These are phyloP conservation scores for Brasilioporus rufonigricans DNA, from an alignment of 768 basidiomycete genomes.

Conservation along the genomic window DNA sequence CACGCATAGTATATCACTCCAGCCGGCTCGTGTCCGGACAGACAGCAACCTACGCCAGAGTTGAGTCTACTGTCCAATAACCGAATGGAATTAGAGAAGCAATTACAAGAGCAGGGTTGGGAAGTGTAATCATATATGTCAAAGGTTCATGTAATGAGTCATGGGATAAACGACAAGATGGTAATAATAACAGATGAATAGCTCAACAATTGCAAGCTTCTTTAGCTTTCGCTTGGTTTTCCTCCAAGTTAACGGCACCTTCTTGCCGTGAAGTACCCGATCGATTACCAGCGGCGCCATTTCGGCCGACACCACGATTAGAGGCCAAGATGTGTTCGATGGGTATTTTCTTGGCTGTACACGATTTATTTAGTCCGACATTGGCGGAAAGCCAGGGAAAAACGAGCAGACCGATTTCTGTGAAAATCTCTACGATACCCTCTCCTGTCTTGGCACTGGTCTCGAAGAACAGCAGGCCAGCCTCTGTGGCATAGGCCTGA, in stretches of 20 bases:
- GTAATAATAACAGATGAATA: slow-evolving; percentile 15
- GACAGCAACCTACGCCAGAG: background rate
- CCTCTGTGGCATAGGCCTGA: slow-evolving; percentile 92
- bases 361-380: background rate
- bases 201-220: slow-evolving; percentile 80
- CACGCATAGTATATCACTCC: background rate
- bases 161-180: slow-evolving; percentile 18
- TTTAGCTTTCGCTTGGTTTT: slow-evolving; percentile 62
- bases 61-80: slow-evolving; percentile 11
- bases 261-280: slow-evolving; percentile 47
- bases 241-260: slow-evolving; percentile 67
- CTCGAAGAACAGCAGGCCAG: slow-evolving; percentile 95
- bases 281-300: slow-evolving; percentile 54
- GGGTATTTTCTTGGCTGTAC: slow-evolving; percentile 77
- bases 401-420: slow-evolving; percentile 80
- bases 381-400: background rate
- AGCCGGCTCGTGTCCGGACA: background rate
- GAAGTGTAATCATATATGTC: slow-evolving; percentile 26
- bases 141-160: slow-evolving; percentile 19
- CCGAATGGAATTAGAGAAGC: slow-evolving; percentile 25
- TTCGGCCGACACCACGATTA: slow-evolving; percentile 63
- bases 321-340: slow-evolving; percentile 93
- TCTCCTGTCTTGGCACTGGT: slow-evolving; percentile 97
- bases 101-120: slow-evolving; percentile 25
- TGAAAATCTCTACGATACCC: slow-evolving; percentile 94